Evolutionary conservation across 106 monocot genomes (phyloP).

Genomic region (Dendrobium catenatum): DNA sequence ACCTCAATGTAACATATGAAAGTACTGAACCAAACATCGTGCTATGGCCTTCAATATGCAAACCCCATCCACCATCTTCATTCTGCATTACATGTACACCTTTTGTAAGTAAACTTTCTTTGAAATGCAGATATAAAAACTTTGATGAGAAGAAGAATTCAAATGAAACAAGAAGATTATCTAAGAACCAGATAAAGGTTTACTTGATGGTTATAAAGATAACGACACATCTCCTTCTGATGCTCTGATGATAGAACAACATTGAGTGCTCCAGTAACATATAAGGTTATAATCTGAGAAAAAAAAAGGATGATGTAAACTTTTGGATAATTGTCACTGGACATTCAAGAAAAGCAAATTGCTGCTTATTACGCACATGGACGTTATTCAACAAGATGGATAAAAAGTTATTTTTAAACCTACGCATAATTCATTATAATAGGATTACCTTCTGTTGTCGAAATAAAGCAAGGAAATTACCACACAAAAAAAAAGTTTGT

Average conservation of each 20-base stretch:
- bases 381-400: background rate
- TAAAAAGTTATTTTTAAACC: background rate
- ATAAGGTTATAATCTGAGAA: conserved; percentile 35
- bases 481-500: background rate
- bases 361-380: background rate
- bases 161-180: background rate
- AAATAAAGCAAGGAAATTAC: background rate
- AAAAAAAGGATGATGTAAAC: background rate
- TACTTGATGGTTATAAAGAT: conserved; percentile 81
- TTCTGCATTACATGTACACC: conserved; percentile 38
- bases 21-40: conserved; percentile 81
- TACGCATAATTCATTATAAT: background rate
- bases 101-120: background rate
- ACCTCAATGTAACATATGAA: conserved; percentile 64
- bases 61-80: conserved; percentile 88
- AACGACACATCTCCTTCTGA: conserved; percentile 54
- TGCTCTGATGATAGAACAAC: conserved; percentile 57
- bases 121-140: background rate
- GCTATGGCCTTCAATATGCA: conserved; percentile 78
- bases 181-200: background rate
- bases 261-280: conserved; percentile 45
- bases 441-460: background rate
- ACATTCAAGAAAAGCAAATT: background rate
- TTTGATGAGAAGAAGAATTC: background rate
- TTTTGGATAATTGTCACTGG: background rate